Percentiles rank a stretch among this genome's conserved stretches.
These are phyloP conservation scores for Penicillium subrubescens DNA, from an alignment of 495 filamentous ascomycete genomes.

Conservation along the genomic window DNA sequence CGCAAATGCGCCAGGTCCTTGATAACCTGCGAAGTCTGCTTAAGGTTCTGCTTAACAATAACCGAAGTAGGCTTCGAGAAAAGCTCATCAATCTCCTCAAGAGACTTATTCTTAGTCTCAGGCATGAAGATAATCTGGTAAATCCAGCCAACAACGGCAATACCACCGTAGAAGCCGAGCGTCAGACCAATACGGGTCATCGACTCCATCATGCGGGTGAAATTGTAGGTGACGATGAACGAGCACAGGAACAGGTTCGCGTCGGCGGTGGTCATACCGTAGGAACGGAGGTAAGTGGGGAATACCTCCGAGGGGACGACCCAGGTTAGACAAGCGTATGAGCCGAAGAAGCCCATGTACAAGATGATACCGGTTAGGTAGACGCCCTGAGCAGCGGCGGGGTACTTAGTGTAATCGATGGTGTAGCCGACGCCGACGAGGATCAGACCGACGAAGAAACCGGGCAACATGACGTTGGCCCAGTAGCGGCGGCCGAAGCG, in stretches of 20 bases:
- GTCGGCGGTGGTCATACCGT: conserved; percentile 61
- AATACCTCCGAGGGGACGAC: conserved; percentile 62
- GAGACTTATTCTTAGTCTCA: conserved; percentile 64
- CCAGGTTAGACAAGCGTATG: conserved; percentile 65
- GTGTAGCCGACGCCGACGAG: conserved; percentile 58
- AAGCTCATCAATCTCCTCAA: conserved; percentile 62
- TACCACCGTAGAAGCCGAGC: conserved; percentile 63
- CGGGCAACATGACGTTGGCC: conserved; percentile 62
- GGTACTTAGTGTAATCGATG: conserved; percentile 40
- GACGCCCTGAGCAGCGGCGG: conserved; percentile 45
- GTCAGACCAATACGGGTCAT: conserved; percentile 59
- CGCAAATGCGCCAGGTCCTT: conserved; percentile 35
- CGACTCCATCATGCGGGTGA: conserved; percentile 57
- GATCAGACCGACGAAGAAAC: conserved; percentile 61
- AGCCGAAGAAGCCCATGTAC: conserved; percentile 65
- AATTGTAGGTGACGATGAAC: conserved; percentile 67
- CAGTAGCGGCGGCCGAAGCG: conserved; percentile 60
- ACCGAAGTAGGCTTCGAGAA: conserved; percentile 58
- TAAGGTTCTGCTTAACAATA: conserved; percentile 53
- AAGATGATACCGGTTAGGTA: conserved; percentile 61
- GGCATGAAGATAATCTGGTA: conserved; percentile 65
- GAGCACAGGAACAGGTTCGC: conserved; percentile 60
- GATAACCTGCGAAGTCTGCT: conserved; percentile 39
- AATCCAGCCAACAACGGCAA: conserved; percentile 58
- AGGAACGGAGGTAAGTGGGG: conserved; percentile 60